These are phyloP conservation scores for Erodium chrysanthum DNA, from an alignment of 441 rosid genomes.

Conservation along the genomic window DNA sequence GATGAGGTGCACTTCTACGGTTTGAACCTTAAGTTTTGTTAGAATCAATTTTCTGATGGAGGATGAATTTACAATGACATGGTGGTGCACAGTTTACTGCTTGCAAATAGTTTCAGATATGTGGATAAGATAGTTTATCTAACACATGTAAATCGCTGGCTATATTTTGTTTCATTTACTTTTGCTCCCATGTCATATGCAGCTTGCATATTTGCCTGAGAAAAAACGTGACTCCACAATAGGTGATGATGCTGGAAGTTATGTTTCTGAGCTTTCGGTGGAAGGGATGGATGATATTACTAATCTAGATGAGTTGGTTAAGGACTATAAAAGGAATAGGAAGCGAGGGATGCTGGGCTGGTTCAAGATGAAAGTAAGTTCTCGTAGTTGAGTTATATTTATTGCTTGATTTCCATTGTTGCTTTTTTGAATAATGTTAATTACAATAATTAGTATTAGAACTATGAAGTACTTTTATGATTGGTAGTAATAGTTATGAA, in stretches of 20 bases:
- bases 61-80: constrained; percentile 1
- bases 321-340: constrained; percentile 55
- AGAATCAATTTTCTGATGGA: background rate
- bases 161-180: constrained; percentile 17
- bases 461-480: too few species aligned
- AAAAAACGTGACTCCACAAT: constrained; percentile 49
- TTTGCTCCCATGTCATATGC: constrained; percentile 26
- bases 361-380: constrained; percentile 69
- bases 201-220: constrained; percentile 93
- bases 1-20: constrained; percentile 54
- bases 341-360: constrained; percentile 86
- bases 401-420: constrained; percentile 1
- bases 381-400: constrained; percentile 3
- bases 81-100: constrained; percentile 1
- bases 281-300: constrained; percentile 48
- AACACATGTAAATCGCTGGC: constrained; percentile 13
- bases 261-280: constrained; percentile 44
- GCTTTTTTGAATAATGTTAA: too few species aligned
- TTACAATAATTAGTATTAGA: too few species aligned
- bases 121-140: constrained; percentile 9
- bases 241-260: constrained; percentile 59
- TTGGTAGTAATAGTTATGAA: too few species aligned
- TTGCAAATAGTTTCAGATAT: constrained; percentile 6
- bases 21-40: constrained; percentile 16
- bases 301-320: constrained; percentile 57